Conservation (phyloP, 208 protist genomes). For the Leishmania mexicana region DNA sequence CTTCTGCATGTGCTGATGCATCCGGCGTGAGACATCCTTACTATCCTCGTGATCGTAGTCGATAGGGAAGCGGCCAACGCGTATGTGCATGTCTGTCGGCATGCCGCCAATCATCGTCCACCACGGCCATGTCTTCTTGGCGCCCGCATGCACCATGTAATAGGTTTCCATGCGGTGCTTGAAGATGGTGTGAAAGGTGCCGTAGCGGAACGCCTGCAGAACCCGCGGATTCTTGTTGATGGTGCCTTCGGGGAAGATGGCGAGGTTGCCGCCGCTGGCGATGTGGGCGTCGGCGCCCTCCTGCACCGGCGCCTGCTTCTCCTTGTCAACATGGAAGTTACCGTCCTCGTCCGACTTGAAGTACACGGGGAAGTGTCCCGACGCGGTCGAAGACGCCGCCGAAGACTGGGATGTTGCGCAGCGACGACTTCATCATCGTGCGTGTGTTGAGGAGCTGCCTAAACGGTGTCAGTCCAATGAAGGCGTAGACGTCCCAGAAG, state of each 20-base stretch:
- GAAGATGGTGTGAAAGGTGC: conserved; percentile 63
- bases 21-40: conserved; percentile 37
- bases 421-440: conserved; percentile 58
- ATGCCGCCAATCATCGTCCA: conserved; percentile 45
- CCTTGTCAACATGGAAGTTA: conserved; percentile 71
- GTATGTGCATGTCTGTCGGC: conserved; percentile 49
- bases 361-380: conserved; percentile 82
- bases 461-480: conserved; percentile 37
- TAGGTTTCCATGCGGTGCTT: conserved; percentile 55
- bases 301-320: conserved; percentile 58
- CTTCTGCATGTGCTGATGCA: conserved; percentile 55
- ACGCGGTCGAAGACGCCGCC: conserved; percentile 56
- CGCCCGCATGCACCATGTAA: conserved; percentile 57
- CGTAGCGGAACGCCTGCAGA: conserved; percentile 66
- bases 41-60: conserved; percentile 49
- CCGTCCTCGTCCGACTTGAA: conserved; percentile 67
- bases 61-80: conserved; percentile 36
- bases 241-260: conserved; percentile 73
- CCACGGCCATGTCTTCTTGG: conserved; percentile 61
- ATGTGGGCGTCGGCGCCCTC: conserved; percentile 47
- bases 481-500: conserved; percentile 62
- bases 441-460: conserved; percentile 36
- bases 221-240: conserved; percentile 57
- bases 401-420: conserved; percentile 58
- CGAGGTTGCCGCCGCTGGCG: conserved; percentile 39